phyloP scores from a whole-genome alignment of 768 basidiomycete species.

The Macrolepiota albuminosa region DNA sequence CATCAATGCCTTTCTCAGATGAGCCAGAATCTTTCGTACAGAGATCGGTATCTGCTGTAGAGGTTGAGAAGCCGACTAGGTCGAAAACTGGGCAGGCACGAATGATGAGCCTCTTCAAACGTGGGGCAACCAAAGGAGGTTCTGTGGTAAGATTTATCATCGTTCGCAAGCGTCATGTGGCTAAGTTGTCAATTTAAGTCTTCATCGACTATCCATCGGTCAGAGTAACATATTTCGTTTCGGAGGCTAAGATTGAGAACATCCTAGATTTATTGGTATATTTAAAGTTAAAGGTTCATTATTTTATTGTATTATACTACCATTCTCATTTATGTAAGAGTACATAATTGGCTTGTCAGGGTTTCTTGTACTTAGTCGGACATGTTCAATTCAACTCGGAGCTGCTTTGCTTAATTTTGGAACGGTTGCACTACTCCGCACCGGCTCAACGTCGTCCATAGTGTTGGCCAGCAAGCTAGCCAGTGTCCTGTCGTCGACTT shows the following conservation, averaged over 20 bases:
- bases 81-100: constrained; percentile 20
- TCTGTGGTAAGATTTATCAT: constrained; percentile 15
- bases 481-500: neutral
- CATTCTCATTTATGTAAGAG: neutral
- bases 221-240: neutral
- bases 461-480: neutral
- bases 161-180: neutral
- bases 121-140: constrained; percentile 16
- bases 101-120: constrained; percentile 29
- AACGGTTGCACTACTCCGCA: no score
- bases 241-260: neutral
- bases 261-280: constrained; percentile 3
- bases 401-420: neutral
- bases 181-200: constrained; percentile 5
- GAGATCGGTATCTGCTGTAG: neutral
- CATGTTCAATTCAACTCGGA: neutral
- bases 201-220: constrained; percentile 8
- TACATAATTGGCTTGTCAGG: neutral
- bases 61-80: constrained; percentile 13
- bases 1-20: constrained; percentile 28
- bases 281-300: neutral
- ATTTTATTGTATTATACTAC: neutral
- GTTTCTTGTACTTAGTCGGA: neutral
- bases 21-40: constrained; percentile 36
- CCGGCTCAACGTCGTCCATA: neutral